Evolutionary conservation across 2,329 filamentous ascomycete species (phyloP), one percentile per base, ranked within the genome.

Genomic region (Aureobasidium sp.): DNA sequence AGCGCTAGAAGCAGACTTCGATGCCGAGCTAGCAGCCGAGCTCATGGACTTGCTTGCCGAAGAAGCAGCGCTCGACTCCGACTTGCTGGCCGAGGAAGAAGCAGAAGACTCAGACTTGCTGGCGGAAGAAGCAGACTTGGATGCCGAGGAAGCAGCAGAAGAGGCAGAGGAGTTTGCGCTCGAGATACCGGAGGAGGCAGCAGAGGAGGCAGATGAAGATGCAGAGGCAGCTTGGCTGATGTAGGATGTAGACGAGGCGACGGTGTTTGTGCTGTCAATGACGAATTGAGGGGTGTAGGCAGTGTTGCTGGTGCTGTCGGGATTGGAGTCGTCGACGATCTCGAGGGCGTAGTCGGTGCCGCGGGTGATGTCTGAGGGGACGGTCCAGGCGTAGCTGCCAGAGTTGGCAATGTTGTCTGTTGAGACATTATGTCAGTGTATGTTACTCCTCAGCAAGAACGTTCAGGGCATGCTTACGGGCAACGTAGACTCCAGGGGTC

Each of bases 261-360:
- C 73, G n/a, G 73, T 77, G 62, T 75, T 77, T 64, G 73, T 72
- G 64, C 76, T 78, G 13, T 77, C 68, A 61, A 84, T 73, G 41
- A 75, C 72, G 72, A 83, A 84, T 63, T 75, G 76, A 7, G 78
- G 77, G 39, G 77, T 78, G 75, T 79, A 84, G 76, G 83, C 83
- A 70, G 72, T 73, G 63, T 76, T 68, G 53, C 57, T 63, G 9
- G 73, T 53, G 71, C 82, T 67, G 6, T 66, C 21, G 21, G 21
- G 21, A 1, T 21, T 21, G 21, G 21, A 65, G 66, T 81, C 80
- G 66, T 75, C 72, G 68, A 81, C 71, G 68, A 84, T 84, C 68
- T 81, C 74, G 64, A 84, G 72, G 61, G 79, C 78, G 75, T 82
- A 83, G 69, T 79, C 74, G 42, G 71, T 70, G 65, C 77, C 74